A percentile compares a stretch with the other conserved stretches of the same genome.
Evolutionary conservation across 371 early-diverging fungal genomes (phyloP).

Genomic region (Apophysomyces trapeziformis): DNA sequence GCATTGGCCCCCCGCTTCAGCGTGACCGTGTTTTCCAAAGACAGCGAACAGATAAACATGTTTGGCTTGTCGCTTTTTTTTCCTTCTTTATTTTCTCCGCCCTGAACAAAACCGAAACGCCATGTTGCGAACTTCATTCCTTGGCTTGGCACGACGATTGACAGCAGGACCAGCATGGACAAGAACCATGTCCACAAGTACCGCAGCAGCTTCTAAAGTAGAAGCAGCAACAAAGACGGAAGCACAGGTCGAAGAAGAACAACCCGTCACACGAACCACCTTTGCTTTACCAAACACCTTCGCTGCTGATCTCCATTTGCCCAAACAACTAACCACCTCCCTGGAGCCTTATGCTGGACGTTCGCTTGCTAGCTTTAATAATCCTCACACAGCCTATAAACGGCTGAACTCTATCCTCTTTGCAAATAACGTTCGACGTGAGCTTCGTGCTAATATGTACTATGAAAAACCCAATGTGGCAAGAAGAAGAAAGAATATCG

Average conservation of each 20-base stretch:
- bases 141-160: conserved; percentile 15
- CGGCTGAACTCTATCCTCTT: conserved; percentile 45
- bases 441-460: conserved; percentile 47
- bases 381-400: conserved; percentile 48
- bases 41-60: background rate
- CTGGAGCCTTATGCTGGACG: conserved; percentile 53
- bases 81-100: background rate
- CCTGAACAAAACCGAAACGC: background rate
- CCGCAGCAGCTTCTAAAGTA: conserved; percentile 11
- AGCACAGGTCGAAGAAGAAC: conserved; percentile 3
- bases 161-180: conserved; percentile 25
- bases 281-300: conserved; percentile 25
- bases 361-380: conserved; percentile 44
- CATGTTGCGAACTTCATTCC: conserved; percentile 17
- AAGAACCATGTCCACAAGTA: conserved; percentile 25
- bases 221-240: conserved; percentile 6
- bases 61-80: background rate
- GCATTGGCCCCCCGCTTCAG: too few relatives aligned
- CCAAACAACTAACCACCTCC: conserved; percentile 34
- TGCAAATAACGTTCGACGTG: conserved; percentile 53
- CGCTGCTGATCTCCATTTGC: conserved; percentile 22
- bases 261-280: conserved; percentile 11
- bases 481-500: conserved; percentile 54
- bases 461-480: conserved; percentile 63
- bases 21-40: background rate